Base-by-base conservation (phyloP, 2,329 filamentous ascomycete species). In the Phyllachora maydis region DNA sequence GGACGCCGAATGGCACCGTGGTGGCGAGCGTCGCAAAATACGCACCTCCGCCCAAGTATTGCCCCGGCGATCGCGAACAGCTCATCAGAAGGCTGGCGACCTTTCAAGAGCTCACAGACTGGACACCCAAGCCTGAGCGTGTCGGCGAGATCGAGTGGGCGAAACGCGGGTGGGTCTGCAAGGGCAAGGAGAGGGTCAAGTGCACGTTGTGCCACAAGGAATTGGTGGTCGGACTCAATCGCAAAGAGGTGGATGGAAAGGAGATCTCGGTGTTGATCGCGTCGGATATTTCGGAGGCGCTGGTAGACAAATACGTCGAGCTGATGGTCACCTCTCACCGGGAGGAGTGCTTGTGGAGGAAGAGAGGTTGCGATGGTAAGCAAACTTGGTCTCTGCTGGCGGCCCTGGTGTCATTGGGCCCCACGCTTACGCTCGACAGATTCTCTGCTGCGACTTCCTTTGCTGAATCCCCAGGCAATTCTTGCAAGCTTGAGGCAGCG, bases 91-190 rank as follows among this genome's bases (percentile, higher is more conserved):
- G 88, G 13, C 56, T 98, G 14, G 74, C 74, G 29, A 90, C 81
- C 0, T 98, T 91, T 41, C 76, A 85, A 40, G 81, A 85, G 34
- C 70, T 95, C 22, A 88, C 81, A 25, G 66, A 76, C 42, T 98
- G 85, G 85, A 75, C 77, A n/a, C 76, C 79, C 0, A 95, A 95
- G 43, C 83, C 88, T 0, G 66, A 83, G 24, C 59, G 58, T 16
- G 71, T 95, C 35, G 81, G 69, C 40, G 88, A 95, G 48, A 70
- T 93, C 6, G 75, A 82, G 43, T 98, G 88, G 88, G 83, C 83
- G 1, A 92, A 85, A 53, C 58, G 77, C 28, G 85, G 85, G 1
- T 98, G 88, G 85, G 59, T 73, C 4, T 93, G 85, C 38, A 68
- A 75, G 21, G 74, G 74, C 35, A 69, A 70, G 32, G 82, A 91